Evolutionary conservation across 768 basidiomycete genomes (phyloP).

Genomic region (Dacryopinax primogenitus): DNA sequence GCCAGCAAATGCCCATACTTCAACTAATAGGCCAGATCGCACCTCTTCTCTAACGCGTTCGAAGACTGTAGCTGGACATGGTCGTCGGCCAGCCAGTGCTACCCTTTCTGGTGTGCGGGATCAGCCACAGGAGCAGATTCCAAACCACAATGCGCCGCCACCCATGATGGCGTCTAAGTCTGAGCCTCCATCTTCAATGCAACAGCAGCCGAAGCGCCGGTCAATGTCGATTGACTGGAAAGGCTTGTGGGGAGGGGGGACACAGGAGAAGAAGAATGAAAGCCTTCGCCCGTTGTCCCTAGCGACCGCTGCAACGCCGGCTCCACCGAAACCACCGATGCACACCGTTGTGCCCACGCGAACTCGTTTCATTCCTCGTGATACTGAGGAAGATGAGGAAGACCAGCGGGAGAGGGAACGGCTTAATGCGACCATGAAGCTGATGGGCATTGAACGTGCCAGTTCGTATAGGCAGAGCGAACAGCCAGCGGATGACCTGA

Average conservation of each 20-base stretch:
- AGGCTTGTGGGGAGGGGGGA: slow-evolving; percentile 39
- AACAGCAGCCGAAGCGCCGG: slow-evolving; percentile 25
- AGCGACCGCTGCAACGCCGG: slow-evolving; percentile 41
- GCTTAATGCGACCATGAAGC: slow-evolving; percentile 78
- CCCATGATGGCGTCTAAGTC: not conserved
- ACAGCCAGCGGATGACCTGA: not conserved
- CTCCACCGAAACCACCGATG: slow-evolving; percentile 34
- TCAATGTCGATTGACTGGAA: slow-evolving; percentile 82
- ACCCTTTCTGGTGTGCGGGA: slow-evolving; percentile 17
- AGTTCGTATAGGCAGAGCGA: not conserved
- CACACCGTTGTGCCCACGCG: slow-evolving; percentile 11
- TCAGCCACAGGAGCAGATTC: slow-evolving; percentile 21
- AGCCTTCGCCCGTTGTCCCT: slow-evolving; percentile 61
- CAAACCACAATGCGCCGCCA: slow-evolving; percentile 38
- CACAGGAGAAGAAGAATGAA: slow-evolving; percentile 50
- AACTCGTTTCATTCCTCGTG: slow-evolving; percentile 47
- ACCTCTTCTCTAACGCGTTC: slow-evolving; percentile 10
- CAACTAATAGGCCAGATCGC: slow-evolving; percentile 15
- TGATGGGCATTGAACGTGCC: slow-evolving; percentile 65
- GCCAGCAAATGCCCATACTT: slow-evolving; percentile 26
- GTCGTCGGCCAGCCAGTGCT: slow-evolving; percentile 9
- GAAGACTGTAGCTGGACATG: slow-evolving; percentile 3
- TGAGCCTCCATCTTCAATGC: not conserved
- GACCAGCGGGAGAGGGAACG: slow-evolving; percentile 78
- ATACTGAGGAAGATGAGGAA: slow-evolving; percentile 85